Evolutionary conservation across 2,329 filamentous ascomycete species (phyloP).

Genomic region (Beauveria brongniartii): DNA sequence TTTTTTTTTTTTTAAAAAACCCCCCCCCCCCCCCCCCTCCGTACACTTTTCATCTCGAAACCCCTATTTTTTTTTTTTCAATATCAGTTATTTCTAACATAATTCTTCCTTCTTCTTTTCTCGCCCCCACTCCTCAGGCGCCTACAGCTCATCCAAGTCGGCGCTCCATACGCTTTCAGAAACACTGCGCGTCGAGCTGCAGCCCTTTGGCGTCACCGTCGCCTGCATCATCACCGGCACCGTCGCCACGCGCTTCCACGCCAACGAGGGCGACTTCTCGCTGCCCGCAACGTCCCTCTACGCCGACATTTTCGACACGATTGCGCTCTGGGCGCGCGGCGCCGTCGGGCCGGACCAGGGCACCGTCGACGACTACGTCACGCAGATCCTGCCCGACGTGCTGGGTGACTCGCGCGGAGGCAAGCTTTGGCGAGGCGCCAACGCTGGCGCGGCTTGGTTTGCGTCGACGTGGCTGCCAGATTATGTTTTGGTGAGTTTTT

Average conservation of each 20-base stretch:
- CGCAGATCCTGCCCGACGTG: constrained; percentile 2
- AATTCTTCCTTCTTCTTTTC: not conserved
- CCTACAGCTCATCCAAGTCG: constrained; percentile 7
- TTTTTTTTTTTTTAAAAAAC: too few species aligned
- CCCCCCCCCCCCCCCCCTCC: not conserved
- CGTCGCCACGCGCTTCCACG: not conserved
- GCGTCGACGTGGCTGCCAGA: not conserved
- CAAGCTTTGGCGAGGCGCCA: constrained; percentile 4
- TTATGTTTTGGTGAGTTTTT: constrained; percentile 2
- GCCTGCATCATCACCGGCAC: constrained; percentile 8
- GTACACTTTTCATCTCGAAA: not conserved
- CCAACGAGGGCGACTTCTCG: not conserved
- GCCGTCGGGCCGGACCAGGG: constrained; percentile 1
- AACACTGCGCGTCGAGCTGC: constrained; percentile 9
- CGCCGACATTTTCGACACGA: not conserved
- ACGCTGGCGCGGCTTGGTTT: not conserved
- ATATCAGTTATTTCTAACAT: too few species aligned
- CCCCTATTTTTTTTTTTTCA: too few species aligned
- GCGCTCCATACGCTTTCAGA: constrained; percentile 5
- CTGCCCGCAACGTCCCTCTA: not conserved
- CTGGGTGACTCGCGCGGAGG: not conserved
- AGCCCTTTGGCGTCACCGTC: constrained; percentile 10
- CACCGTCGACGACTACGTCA: constrained; percentile 3
- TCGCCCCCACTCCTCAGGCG: not conserved
- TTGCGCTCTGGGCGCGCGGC: constrained; percentile 4